Base-by-base conservation (phyloP, 768 basidiomycete species). In the Guyanaporus albipodus region DNA sequence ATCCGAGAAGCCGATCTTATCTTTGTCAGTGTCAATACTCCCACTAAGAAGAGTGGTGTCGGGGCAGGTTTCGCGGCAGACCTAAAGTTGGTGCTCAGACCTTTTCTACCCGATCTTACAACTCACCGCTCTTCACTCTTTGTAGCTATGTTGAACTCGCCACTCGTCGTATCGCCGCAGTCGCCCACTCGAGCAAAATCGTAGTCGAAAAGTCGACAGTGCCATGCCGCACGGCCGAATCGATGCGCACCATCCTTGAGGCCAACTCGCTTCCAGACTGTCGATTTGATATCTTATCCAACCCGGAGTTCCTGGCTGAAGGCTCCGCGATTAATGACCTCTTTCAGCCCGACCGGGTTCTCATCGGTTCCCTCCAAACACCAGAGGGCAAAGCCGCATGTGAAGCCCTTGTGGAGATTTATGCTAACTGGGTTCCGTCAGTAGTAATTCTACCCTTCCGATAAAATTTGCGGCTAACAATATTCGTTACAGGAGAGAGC, bases 151-250 rank as follows among this genome's bases (percentile, higher is more conserved):
- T 99, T 53, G 96, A 99, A 63, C 80, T 87, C 24, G 96, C 95
- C 42, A 99, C 96, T 23, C 91, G 96, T 57, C 88, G 87, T 57
- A 98, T 99, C 55, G 96, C 96, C 34, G 81, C 80, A 35, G 87
- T 97, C 47, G 91, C 96, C 38, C 85, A 74, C 19, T 83, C 87
- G 2, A 87, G 82, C 66, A 99, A 99, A 76, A 98, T 99, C 59
- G 96, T 99, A 43, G 94, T 99, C 50, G 96, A 99, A 66, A 99
- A 99, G 70, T 98, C 95, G 14, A 99, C 96, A 5, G 96, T 99
- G 8, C 96, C 96, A 31, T 97, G 93, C 73, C 85, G 96, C 54
- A 99, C 96, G 7, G 96, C 96, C 50, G 91, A 96, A 70, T 95
- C 94, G 17, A 99, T 99, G 96, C 91, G 95, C 60, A 96, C 91